phyloP scores from a whole-genome alignment of 106 monocot species.

The Posidonia australis region DNA sequence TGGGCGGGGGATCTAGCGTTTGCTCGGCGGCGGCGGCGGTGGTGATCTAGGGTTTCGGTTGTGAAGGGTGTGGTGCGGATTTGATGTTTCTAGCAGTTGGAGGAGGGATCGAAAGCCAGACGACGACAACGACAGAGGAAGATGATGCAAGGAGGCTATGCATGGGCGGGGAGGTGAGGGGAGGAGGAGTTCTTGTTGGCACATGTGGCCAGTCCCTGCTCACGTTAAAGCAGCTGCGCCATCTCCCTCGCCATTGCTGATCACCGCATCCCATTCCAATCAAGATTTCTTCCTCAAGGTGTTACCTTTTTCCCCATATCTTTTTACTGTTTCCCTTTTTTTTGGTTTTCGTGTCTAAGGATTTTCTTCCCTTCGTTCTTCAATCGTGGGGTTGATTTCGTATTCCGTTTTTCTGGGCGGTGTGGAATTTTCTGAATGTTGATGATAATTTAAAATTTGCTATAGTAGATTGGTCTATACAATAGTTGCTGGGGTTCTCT shows the following conservation, averaged over 20 bases:
- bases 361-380: no score
- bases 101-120: conserved; percentile 14
- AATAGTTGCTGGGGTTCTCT: no score
- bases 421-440: no score
- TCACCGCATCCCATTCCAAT: background rate
- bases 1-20: conserved; percentile 22
- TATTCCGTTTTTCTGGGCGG: no score
- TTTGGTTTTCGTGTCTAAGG: no score
- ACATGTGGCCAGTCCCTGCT: conserved; percentile 61
- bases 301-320: background rate
- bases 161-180: conserved; percentile 67
- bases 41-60: conserved; percentile 17
- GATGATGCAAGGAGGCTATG: conserved; percentile 58
- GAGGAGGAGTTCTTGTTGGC: conserved; percentile 28
- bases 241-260: conserved; percentile 5
- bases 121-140: conserved; percentile 8
- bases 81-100: conserved; percentile 29
- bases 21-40: background rate
- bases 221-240: conserved; percentile 25
- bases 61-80: conserved; percentile 7
- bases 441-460: no score
- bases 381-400: no score
- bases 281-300: conserved; percentile 47
- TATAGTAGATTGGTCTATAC: no score
- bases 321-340: no score